Evolutionary conservation across 2,329 filamentous ascomycete genomes (phyloP).

Genomic region (Penicillium occitanis): DNA sequence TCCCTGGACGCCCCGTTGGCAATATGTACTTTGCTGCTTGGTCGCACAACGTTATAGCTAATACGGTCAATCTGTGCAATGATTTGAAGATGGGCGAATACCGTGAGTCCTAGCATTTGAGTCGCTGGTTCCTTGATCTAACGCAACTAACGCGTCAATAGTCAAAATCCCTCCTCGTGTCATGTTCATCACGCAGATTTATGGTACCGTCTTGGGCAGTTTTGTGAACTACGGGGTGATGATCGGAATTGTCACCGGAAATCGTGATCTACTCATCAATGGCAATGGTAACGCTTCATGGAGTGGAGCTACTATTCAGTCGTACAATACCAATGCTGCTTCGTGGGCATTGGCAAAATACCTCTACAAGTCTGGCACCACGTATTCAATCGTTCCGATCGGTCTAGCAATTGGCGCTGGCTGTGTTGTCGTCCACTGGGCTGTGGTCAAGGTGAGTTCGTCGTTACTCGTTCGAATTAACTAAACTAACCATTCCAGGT

Average conservation of each 20-base stretch:
- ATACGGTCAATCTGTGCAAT: constrained; percentile 52
- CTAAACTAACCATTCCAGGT: constrained; percentile 37
- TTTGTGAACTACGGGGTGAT: constrained; percentile 22
- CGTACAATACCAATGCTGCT: constrained; percentile 21
- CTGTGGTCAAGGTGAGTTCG: constrained; percentile 14
- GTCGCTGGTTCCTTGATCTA: neutral
- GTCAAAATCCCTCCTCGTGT: constrained; percentile 22
- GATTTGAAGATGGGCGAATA: constrained; percentile 62
- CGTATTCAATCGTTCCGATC: constrained; percentile 20
- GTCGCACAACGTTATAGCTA: constrained; percentile 58
- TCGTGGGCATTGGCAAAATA: constrained; percentile 22
- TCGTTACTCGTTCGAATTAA: neutral
- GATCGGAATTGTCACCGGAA: constrained; percentile 17
- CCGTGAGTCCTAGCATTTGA: constrained; percentile 35
- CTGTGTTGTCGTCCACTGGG: constrained; percentile 14
- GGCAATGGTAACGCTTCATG: constrained; percentile 22
- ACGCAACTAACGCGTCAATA: neutral
- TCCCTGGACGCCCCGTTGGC: constrained; percentile 54
- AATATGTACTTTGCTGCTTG: constrained; percentile 62
- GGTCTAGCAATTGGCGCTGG: constrained; percentile 20
- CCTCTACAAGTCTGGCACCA: constrained; percentile 17
- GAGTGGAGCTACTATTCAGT: constrained; percentile 20
- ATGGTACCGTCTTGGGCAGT: constrained; percentile 19
- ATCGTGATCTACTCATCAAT: constrained; percentile 11
- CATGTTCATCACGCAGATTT: constrained; percentile 22